These are phyloP conservation scores for Naganishia sp. DNA, from an alignment of 1,284 basidiomycete species.

Conservation along the genomic window DNA sequence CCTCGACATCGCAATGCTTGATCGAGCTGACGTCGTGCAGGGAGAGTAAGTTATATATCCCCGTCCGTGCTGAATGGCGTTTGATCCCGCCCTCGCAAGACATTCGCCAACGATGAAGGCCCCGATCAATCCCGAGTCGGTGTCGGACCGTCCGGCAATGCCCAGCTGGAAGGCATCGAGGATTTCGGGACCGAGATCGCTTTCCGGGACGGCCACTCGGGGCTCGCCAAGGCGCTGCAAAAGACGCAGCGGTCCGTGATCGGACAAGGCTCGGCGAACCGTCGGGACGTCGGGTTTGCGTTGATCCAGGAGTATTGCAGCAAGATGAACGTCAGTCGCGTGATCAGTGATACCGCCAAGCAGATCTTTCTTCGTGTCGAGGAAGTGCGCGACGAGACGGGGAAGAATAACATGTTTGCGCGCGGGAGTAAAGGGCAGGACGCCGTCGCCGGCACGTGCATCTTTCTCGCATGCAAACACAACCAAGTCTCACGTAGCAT, in stretches of 20 bases:
- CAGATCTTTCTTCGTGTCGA: constrained; percentile 96
- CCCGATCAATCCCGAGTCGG: constrained; percentile 98
- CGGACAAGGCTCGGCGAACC: constrained; percentile 64
- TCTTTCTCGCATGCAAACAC: constrained; percentile 95
- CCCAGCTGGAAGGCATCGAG: constrained; percentile 75
- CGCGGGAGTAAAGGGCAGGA: constrained; percentile 54
- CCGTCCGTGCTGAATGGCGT: constrained; percentile 2
- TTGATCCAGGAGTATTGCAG: constrained; percentile 96
- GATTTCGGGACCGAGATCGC: constrained; percentile 93
- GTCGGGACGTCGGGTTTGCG: constrained; percentile 79
- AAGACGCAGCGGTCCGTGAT: constrained; percentile 72
- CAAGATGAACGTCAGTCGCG: constrained; percentile 77
- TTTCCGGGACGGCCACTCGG: constrained; percentile 90
- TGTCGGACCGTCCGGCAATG: constrained; percentile 70
- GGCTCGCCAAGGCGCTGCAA: constrained; percentile 87
- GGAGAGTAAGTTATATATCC: constrained; percentile 67
- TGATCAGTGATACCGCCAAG: constrained; percentile 73
- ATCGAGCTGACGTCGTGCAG: constrained; percentile 32
- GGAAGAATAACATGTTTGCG: constrained; percentile 67
- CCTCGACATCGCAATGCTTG: neutral
- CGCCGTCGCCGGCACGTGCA: constrained; percentile 93
- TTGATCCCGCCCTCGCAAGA: constrained; percentile 62
- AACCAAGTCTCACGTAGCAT: constrained; percentile 92
- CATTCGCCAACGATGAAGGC: constrained; percentile 98
- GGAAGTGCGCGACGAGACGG: constrained; percentile 84